A percentile compares a stretch with the other conserved stretches of the same genome.
Evolutionary conservation across 768 basidiomycete species (phyloP).

Genomic region (Lentinula raphanica): DNA sequence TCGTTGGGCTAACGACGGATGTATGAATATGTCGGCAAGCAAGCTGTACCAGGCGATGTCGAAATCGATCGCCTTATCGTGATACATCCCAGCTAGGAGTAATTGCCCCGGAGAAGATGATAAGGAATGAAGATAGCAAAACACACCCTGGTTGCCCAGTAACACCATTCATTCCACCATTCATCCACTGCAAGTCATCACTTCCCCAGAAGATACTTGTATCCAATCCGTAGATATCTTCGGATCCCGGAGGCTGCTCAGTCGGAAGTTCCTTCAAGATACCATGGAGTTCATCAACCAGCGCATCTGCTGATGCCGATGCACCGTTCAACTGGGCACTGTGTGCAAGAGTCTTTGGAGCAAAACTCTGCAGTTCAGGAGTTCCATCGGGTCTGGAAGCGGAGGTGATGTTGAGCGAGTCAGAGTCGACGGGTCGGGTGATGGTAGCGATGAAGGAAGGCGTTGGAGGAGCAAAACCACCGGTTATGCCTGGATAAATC

Average conservation of each 20-base stretch:
- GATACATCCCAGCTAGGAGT: background rate
- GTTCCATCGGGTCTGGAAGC: slow-evolving; percentile 46
- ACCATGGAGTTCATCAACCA: slow-evolving; percentile 51
- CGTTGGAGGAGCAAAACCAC: slow-evolving; percentile 70
- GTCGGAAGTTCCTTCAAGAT: slow-evolving; percentile 59
- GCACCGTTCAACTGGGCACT: slow-evolving; percentile 17
- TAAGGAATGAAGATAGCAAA: background rate
- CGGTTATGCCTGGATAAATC: slow-evolving; percentile 57
- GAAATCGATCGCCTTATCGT: no score
- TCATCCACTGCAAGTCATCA: slow-evolving; percentile 55
- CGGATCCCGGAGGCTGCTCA: slow-evolving; percentile 49
- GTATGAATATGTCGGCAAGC: no score
- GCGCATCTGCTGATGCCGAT: slow-evolving; percentile 25
- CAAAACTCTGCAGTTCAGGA: slow-evolving; percentile 32
- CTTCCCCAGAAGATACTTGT: slow-evolving; percentile 59
- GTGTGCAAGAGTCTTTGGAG: slow-evolving; percentile 28
- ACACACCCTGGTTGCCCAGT: slow-evolving; percentile 23
- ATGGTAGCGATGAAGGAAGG: slow-evolving; percentile 52
- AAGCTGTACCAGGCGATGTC: no score
- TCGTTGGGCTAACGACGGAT: no score
- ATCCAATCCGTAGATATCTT: slow-evolving; percentile 71
- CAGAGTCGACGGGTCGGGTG: slow-evolving; percentile 30
- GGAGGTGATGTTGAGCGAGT: slow-evolving; percentile 40
- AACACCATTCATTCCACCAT: slow-evolving; percentile 59
- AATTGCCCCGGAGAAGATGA: background rate